Evolutionary conservation across 306 rosid species (phyloP).

Genomic region (Prunus davidiana): DNA sequence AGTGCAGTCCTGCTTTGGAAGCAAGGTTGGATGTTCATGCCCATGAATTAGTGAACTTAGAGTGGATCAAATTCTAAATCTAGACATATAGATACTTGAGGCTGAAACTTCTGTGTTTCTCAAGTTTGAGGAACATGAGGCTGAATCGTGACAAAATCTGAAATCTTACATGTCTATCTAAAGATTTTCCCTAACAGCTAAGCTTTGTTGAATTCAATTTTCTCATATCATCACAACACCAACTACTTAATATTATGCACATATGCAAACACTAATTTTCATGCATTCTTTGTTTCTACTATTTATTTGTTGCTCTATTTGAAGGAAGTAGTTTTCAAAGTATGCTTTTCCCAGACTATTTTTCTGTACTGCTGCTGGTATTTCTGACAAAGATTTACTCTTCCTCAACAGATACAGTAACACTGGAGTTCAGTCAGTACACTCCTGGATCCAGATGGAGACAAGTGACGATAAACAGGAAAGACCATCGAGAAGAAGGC

Average conservation of each 20-base stretch:
- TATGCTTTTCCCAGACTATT: not conserved
- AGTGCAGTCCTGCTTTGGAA: not conserved
- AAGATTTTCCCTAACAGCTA: too few species aligned
- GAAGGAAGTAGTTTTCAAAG: not conserved
- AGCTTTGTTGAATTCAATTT: slow-evolving; percentile 1
- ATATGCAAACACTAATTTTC: not conserved
- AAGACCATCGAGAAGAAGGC: slow-evolving; percentile 72
- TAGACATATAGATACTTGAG: not conserved
- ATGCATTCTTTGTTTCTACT: not conserved
- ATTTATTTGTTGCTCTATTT: not conserved
- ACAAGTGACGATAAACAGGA: slow-evolving; percentile 56
- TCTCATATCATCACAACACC: not conserved
- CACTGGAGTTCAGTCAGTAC: slow-evolving; percentile 85
- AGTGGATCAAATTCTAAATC: not conserved
- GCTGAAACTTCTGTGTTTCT: not conserved
- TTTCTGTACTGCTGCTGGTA: not conserved
- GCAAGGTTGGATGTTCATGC: not conserved
- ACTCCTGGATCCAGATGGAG: slow-evolving; percentile 77
- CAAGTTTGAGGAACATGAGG: not conserved
- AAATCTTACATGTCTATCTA: not conserved
- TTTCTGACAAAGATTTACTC: slow-evolving; percentile 15
- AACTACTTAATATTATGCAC: not conserved
- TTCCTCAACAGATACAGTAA: slow-evolving; percentile 53
- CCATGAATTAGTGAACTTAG: not conserved
- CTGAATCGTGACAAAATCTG: not conserved